Percentiles rank a stretch among this genome's conserved stretches.
phyloP scores from a whole-genome alignment of 352 stramenopile species.

The Aphanomyces astaci region DNA sequence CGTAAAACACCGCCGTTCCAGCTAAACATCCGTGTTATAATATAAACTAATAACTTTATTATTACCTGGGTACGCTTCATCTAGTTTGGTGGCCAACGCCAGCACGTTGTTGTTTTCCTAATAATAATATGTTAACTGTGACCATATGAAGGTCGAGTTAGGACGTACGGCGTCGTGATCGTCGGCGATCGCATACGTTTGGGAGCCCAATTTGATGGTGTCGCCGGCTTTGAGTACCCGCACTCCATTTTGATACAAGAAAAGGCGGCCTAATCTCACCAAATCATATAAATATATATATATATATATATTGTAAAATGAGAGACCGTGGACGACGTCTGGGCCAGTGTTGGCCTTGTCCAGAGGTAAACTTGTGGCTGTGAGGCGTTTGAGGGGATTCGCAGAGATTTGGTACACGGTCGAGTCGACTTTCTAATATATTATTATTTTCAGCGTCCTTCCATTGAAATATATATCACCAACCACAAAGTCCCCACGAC shows the following conservation, averaged over 20 bases:
- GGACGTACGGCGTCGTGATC: slow-evolving; percentile 3
- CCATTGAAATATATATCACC: not conserved
- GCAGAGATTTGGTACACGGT: slow-evolving; percentile 6
- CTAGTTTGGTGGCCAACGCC: not conserved
- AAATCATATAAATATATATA: not conserved
- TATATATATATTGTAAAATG: too few relatives aligned
- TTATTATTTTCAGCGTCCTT: not conserved
- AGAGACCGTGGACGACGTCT: slow-evolving; percentile 8
- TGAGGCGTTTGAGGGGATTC: slow-evolving; percentile 21
- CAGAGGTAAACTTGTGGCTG: slow-evolving; percentile 5
- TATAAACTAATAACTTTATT: not conserved
- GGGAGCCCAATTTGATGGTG: slow-evolving; percentile 11
- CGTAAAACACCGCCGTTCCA: not conserved
- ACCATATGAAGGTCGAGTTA: not conserved
- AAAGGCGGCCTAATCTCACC: not conserved
- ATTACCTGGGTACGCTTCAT: not conserved
- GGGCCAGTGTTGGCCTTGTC: slow-evolving; percentile 9
- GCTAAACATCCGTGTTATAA: not conserved
- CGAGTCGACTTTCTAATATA: slow-evolving; percentile 4
- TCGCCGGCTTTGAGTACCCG: slow-evolving; percentile 17
- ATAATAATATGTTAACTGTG: not conserved
- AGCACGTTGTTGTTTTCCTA: not conserved
- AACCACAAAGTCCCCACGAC: slow-evolving; percentile 20
- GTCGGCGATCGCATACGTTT: slow-evolving; percentile 4
- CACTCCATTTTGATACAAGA: slow-evolving; percentile 11